phyloP scores from a whole-genome alignment of 495 filamentous ascomycete species.

The Xylaria flabelliformis region DNA sequence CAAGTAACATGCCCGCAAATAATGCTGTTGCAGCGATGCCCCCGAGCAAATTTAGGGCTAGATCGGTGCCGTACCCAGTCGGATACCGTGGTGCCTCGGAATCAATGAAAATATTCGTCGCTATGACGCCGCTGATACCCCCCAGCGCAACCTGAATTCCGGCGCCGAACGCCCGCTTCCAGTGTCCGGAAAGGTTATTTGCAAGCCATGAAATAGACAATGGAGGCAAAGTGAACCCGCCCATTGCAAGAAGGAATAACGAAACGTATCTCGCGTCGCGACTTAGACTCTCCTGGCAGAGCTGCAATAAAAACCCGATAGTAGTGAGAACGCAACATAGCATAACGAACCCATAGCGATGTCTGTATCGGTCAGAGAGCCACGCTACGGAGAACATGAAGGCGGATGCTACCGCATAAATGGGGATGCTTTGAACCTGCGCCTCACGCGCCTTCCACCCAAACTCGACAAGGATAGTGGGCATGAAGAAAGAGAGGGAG shows the following conservation, averaged over 20 bases:
- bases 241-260: conserved; percentile 60
- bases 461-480: conserved; percentile 62
- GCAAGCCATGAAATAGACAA: conserved; percentile 62
- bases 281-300: conserved; percentile 41
- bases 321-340: conserved; percentile 56
- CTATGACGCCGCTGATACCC: conserved; percentile 64
- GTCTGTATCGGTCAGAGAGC: conserved; percentile 46
- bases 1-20: conserved; percentile 53
- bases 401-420: conserved; percentile 60
- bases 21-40: conserved; percentile 49
- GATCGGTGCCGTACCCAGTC: conserved; percentile 55
- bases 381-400: conserved; percentile 54
- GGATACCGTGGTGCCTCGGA: conserved; percentile 56
- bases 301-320: conserved; percentile 57
- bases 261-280: conserved; percentile 59
- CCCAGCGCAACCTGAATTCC: conserved; percentile 63
- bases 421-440: conserved; percentile 63
- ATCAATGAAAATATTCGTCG: conserved; percentile 55
- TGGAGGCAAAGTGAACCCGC: conserved; percentile 57
- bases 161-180: conserved; percentile 64
- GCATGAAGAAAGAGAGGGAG: conserved; percentile 59
- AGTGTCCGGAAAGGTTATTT: conserved; percentile 62
- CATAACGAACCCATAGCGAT: conserved; percentile 56
- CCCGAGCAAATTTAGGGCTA: conserved; percentile 60
- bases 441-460: conserved; percentile 59